Conservation (phyloP, 2,329 filamentous ascomycete genomes). For the Teratosphaeria nubilosa region DNA sequence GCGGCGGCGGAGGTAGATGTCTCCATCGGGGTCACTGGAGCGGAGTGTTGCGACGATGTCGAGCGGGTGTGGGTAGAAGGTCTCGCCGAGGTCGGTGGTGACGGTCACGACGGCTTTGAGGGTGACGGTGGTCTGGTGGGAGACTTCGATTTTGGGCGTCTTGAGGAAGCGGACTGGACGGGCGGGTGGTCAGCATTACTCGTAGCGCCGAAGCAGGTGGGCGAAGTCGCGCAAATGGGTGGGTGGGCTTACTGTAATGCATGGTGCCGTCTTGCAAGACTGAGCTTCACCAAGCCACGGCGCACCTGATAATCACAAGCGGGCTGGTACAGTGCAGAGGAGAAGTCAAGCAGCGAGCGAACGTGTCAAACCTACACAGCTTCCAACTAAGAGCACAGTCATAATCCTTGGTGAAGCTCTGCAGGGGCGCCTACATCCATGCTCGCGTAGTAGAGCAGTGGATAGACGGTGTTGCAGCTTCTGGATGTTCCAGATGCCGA, state of each 20-base stretch:
- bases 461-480: not conserved
- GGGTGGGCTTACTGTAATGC: constrained; percentile 7
- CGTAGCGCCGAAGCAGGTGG: not conserved
- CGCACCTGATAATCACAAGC: not conserved
- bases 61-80: constrained; percentile 45
- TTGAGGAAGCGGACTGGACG: constrained; percentile 53
- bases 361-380: not conserved
- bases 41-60: constrained; percentile 33
- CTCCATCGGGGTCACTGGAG: constrained; percentile 21
- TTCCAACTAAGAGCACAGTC: not conserved
- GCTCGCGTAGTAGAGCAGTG: not conserved
- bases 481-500: not conserved
- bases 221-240: not conserved
- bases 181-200: not conserved
- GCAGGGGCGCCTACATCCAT: not conserved
- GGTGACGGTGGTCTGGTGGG: constrained; percentile 26
- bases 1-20: constrained; percentile 33
- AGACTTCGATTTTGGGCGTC: constrained; percentile 41
- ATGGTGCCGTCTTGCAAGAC: not conserved
- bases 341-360: not conserved
- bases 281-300: not conserved
- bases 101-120: constrained; percentile 50
- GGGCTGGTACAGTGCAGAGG: not conserved
- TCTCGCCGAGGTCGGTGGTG: constrained; percentile 59
- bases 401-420: not conserved